phyloP scores from a whole-genome alignment of 768 basidiomycete genomes.

The Leccinum disarticulatum region DNA sequence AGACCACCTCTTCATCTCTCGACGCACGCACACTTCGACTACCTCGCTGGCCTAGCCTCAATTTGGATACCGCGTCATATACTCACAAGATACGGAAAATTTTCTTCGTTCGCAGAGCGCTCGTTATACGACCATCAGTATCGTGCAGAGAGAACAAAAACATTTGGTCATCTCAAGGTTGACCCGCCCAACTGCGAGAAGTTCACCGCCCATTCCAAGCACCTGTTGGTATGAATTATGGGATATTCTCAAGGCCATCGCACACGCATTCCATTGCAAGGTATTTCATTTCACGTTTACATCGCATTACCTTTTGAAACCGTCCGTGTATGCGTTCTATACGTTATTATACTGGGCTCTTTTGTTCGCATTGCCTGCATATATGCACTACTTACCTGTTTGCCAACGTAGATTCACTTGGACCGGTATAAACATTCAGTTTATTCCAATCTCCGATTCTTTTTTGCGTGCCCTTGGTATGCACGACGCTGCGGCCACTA shows the following conservation, averaged over 20 bases:
- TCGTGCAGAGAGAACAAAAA: conserved; percentile 37
- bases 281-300: conserved; percentile 32
- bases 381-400: conserved; percentile 9
- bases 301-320: neutral
- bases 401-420: conserved; percentile 66
- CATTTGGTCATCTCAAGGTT: conserved; percentile 68
- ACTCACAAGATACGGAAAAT: conserved; percentile 81
- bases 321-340: neutral
- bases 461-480: conserved; percentile 59
- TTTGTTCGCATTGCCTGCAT: conserved; percentile 1
- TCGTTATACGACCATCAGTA: conserved; percentile 48
- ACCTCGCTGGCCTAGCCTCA: conserved; percentile 72
- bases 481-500: conserved; percentile 56
- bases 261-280: conserved; percentile 60
- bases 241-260: conserved; percentile 77
- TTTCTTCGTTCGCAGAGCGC: conserved; percentile 67
- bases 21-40: conserved; percentile 88
- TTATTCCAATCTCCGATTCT: conserved; percentile 54
- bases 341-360: neutral
- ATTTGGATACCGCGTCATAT: conserved; percentile 74
- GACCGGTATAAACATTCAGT: conserved; percentile 84
- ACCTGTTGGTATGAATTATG: conserved; percentile 40
- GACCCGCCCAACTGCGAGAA: conserved; percentile 50
- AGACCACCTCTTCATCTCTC: conserved; percentile 62
- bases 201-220: conserved; percentile 55